phyloP scores from a whole-genome alignment of 352 stramenopile species.

The Pythium coloratum region DNA sequence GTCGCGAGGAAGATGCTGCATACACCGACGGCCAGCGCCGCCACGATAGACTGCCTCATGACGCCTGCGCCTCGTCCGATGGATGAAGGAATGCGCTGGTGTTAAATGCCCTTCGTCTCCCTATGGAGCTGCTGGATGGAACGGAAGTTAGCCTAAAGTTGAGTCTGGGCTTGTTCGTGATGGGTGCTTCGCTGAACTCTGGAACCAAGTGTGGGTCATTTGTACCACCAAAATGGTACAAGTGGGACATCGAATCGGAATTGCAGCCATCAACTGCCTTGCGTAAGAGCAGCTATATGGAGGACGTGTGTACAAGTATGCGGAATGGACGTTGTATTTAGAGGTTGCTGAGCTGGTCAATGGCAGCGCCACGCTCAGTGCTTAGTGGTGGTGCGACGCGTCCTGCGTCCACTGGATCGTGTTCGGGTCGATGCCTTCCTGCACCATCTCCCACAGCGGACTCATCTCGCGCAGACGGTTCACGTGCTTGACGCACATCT shows the following conservation, averaged over 20 bases:
- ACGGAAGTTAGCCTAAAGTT: background rate
- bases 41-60: background rate
- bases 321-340: background rate
- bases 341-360: background rate
- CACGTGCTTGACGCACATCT: conserved; percentile 95
- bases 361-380: background rate
- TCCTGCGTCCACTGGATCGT: conserved; percentile 99
- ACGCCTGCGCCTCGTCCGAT: background rate
- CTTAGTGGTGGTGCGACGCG: conserved; percentile 63
- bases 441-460: conserved; percentile 99
- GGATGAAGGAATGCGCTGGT: background rate
- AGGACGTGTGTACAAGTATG: background rate
- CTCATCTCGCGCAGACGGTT: conserved; percentile 97
- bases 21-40: background rate
- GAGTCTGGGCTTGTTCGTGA: background rate
- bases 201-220: background rate
- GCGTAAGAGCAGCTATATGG: background rate
- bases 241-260: background rate
- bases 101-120: background rate
- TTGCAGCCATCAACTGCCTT: background rate
- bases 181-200: background rate
- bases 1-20: background rate
- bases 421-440: conserved; percentile 99
- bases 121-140: background rate
- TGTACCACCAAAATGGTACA: background rate